phyloP scores from a whole-genome alignment of 805 yeast species.

The Vanderwaltozyma yarrowii region DNA sequence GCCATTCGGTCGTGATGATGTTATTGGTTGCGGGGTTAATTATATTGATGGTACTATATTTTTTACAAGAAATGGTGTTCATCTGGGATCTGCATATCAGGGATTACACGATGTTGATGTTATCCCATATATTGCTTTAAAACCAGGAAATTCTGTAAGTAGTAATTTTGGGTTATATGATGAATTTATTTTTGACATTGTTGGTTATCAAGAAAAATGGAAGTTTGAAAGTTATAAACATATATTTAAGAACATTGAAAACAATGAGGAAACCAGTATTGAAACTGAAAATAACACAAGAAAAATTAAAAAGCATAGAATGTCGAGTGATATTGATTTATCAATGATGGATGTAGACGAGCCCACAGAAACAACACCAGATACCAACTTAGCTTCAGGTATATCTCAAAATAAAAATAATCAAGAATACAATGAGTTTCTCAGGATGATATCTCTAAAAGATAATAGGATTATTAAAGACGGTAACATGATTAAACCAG shows the following conservation, averaged over 20 bases:
- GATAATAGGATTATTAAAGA: constrained; percentile 15
- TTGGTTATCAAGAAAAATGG: constrained; percentile 39
- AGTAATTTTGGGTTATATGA: constrained; percentile 36
- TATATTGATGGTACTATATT: constrained; percentile 53
- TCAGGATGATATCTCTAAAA: not conserved
- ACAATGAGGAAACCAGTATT: not conserved
- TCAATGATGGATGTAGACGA: not conserved
- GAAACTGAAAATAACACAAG: constrained; percentile 2
- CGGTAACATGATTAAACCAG: constrained; percentile 15
- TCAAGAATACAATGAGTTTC: not conserved
- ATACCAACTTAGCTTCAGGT: too few relatives aligned
- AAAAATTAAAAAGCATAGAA: constrained; percentile 2
- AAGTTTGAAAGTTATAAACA: constrained; percentile 30
- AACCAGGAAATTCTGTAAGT: constrained; percentile 26
- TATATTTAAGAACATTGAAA: constrained; percentile 13
- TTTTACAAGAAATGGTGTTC: constrained; percentile 73
- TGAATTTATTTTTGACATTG: constrained; percentile 53
- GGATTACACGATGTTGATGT: constrained; percentile 33
- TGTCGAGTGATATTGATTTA: not conserved
- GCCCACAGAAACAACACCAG: too few relatives aligned
- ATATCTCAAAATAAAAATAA: too few relatives aligned
- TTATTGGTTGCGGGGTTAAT: constrained; percentile 79
- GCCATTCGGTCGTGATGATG: constrained; percentile 46
- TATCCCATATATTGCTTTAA: constrained; percentile 39
- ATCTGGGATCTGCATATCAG: constrained; percentile 43